Evolutionary conservation across 2,329 filamentous ascomycete species (phyloP), one percentile per base, ranked within the genome.

Genomic region (Tolypocladium guangdongense): DNA sequence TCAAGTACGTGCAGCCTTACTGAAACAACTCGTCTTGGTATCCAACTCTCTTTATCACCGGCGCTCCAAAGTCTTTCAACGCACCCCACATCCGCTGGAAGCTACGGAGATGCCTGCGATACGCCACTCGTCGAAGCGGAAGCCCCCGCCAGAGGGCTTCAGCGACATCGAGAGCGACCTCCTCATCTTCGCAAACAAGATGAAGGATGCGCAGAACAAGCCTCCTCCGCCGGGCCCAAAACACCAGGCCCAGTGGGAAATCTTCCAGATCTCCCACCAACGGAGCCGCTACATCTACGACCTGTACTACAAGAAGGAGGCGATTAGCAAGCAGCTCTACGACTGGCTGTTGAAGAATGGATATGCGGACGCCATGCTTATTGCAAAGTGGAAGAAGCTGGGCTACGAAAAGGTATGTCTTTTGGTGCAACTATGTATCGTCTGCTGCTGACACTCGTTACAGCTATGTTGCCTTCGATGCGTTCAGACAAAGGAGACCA

Each of bases 361-460:
- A 50, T 97, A 99, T 68, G 93, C 91, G 6, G 93, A 99, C 71
- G 83, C 88, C 47, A 93, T 91, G 75, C 75, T 99, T 66, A 97
- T 99, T 66, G 93, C 93, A 16, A 99, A 99, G 75, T 99, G 93
- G 93, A 99, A 99, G 82, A 99, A 99, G 76, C 88, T 95, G 65
- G 93, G 93, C 18, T 99, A 99, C 65, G 93, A 99, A 72, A 96
- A 97, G 84, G 88, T 89, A 69, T 51, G 77, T 68, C 27, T 10
- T 22, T 14, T 18, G 41, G 2, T 27, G 16, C 6, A n/a, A n/a
- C 3, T 18, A 48, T 30, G 49, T 12, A 22, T 48, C 7, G 54
- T 35, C 22, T 8, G 12, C n/a, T 57, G 46, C 64, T 73, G 55
- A 70, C 54, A 50, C 2, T 39, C 6, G 35, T 47, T 27, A 22